Conservation (phyloP, 2,329 filamentous ascomycete species). For the Aureobasidium pullulans region DNA sequence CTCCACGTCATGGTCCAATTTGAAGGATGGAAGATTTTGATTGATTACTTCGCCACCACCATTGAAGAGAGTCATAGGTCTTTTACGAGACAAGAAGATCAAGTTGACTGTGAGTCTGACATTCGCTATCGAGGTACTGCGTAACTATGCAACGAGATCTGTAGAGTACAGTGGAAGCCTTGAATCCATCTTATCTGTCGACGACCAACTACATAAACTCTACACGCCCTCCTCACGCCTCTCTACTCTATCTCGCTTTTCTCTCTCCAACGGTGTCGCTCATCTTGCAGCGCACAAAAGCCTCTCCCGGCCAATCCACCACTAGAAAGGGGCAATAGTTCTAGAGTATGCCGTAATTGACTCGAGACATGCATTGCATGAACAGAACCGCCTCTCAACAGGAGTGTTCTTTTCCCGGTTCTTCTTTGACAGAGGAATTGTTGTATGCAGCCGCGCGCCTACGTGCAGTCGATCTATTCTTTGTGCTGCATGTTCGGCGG, state of each 20-base stretch:
- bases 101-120: too few relatives aligned
- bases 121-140: too few relatives aligned
- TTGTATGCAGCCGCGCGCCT: neutral
- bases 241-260: neutral
- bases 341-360: slow-evolving; percentile 1
- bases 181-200: neutral
- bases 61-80: neutral
- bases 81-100: neutral
- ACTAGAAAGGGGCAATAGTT: slow-evolving; percentile 1
- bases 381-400: neutral
- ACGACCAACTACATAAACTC: neutral
- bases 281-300: neutral
- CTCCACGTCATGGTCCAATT: neutral
- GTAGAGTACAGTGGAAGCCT: neutral
- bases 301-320: neutral
- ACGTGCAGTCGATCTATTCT: neutral
- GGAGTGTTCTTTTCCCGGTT: neutral
- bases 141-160: neutral
- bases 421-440: neutral
- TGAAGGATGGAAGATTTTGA: neutral
- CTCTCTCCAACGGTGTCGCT: neutral
- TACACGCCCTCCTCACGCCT: neutral
- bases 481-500: neutral
- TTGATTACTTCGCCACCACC: neutral
- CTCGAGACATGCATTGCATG: neutral